Base-by-base conservation (phyloP, 2,329 filamentous ascomycete species). In the Trichoderma cornu-damae region DNA sequence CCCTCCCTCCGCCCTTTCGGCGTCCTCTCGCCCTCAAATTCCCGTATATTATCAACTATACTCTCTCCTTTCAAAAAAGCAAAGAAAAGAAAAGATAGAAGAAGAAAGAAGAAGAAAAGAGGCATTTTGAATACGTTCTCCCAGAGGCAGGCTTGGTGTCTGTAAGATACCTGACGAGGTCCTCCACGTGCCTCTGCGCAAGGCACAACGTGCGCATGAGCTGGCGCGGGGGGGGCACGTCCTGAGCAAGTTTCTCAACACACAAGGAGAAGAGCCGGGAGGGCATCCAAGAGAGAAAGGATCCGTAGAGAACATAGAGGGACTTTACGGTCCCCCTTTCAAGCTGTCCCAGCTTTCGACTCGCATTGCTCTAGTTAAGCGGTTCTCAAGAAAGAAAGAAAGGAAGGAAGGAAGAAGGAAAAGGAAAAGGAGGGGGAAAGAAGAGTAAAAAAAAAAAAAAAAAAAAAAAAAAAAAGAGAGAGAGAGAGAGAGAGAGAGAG, bases 151-250 rank as follows among this genome's bases (percentile, higher is more conserved):
- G 34, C 44, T 18, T 49, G 53, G 53, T 24, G 24, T 40, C 52
- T 20, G 28, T 37, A 12, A 38, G 28, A 57, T 40, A 57, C 44
- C 43, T 14, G 14, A 47, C 53, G 44, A 56, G 44, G 43, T 56
- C 30, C 53, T 56, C 30, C 53, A 57, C 53, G 53, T 57, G 53
- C 53, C 53, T 53, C 38, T 43, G 53, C 53, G 53, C 53, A 57
- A 42, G 32, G 28, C 22, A 57, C 50, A 48, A 42, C 44, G 28
- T 35, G 46, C 46, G 35, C 53, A 57, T 49, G 49, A 40, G 44
- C 35, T 57, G 38, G 44, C 44, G 53, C 44, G 44, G 35, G 53
- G 49, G 49, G 43, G 40, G 30, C 32, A 40, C 22, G 34, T 14
- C 28, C 20, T 50, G 47, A 26, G 30, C 24, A 48, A n/a, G 12